Conservation (phyloP, 2,329 filamentous ascomycete species). For the Colletotrichum acutatum region DNA sequence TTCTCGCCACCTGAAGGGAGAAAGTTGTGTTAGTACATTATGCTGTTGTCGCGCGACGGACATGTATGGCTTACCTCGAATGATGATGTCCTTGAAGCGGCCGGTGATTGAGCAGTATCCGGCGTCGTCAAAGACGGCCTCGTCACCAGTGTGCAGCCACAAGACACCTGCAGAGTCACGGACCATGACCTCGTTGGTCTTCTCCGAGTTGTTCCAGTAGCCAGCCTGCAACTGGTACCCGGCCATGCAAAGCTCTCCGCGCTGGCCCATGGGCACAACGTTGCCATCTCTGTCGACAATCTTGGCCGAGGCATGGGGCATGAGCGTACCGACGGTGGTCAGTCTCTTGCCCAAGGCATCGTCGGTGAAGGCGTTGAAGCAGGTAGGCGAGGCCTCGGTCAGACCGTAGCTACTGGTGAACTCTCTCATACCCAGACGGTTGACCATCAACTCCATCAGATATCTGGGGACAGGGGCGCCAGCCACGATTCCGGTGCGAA, state of each 20-base stretch:
- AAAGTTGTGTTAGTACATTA: conserved; percentile 35
- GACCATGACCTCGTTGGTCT: conserved; percentile 72
- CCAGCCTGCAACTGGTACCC: conserved; percentile 80
- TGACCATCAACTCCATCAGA: conserved; percentile 78
- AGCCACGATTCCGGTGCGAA: conserved; percentile 83
- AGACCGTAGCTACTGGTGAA: conserved; percentile 78
- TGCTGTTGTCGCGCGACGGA: conserved; percentile 33
- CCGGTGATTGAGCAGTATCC: conserved; percentile 81
- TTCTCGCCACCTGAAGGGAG: conserved; percentile 71
- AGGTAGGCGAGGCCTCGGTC: conserved; percentile 82
- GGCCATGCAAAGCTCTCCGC: conserved; percentile 81
- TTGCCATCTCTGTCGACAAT: conserved; percentile 76
- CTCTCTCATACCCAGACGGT: conserved; percentile 79
- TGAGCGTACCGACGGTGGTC: conserved; percentile 78
- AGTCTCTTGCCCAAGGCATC: conserved; percentile 75
- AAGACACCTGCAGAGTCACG: conserved; percentile 63
- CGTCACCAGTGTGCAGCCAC: conserved; percentile 77
- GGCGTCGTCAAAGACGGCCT: conserved; percentile 73
- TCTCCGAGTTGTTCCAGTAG: conserved; percentile 77
- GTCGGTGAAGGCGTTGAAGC: conserved; percentile 82
- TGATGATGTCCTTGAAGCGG: conserved; percentile 83
- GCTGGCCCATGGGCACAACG: conserved; percentile 73
- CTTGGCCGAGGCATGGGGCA: conserved; percentile 82
- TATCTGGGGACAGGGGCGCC: conserved; percentile 81
- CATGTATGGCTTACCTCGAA: conserved; percentile 62